Percentiles rank a stretch among this genome's conserved stretches.
Evolutionary conservation across 441 rosid species (phyloP).

Genomic region (Croton setiger): DNA sequence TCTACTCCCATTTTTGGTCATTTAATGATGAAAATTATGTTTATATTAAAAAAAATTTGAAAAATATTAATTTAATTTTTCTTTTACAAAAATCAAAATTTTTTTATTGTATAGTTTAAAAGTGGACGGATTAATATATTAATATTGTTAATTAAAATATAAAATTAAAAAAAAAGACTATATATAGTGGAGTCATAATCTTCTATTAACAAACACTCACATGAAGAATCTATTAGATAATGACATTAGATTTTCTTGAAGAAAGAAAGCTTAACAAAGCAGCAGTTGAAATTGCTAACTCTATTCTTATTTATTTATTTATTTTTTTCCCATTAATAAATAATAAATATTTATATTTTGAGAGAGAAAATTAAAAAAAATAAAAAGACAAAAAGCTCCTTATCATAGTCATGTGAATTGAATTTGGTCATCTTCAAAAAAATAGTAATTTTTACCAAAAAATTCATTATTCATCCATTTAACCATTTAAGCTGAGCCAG

Average conservation of each 20-base stretch:
- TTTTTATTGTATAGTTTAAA: conserved; percentile 6
- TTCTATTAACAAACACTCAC: conserved; percentile 30
- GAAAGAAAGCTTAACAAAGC: conserved; percentile 26
- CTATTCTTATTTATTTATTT: too few species aligned
- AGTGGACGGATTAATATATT: neutral
- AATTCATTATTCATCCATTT: conserved; percentile 19
- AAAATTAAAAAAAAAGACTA: neutral
- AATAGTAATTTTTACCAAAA: conserved; percentile 24
- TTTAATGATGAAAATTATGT: conserved; percentile 12
- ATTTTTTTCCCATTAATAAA: too few species aligned
- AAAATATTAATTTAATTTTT: neutral
- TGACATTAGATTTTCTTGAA: conserved; percentile 36
- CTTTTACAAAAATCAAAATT: neutral
- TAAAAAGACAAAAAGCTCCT: conserved; percentile 14
- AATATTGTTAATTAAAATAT: neutral
- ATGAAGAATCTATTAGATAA: conserved; percentile 46
- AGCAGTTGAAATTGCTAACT: conserved; percentile 17
- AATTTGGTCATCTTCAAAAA: conserved; percentile 43
- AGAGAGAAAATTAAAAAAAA: too few species aligned
- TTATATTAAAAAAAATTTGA: neutral
- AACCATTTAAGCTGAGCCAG: conserved; percentile 23
- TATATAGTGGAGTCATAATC: conserved; percentile 30
- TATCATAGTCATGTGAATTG: conserved; percentile 45
- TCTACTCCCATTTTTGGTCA: neutral
- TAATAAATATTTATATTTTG: too few species aligned